Percentiles rank a stretch among this genome's conserved stretches.
Evolutionary conservation across 805 yeast species (phyloP).

Genomic region (Metschnikowia reukaufii): DNA sequence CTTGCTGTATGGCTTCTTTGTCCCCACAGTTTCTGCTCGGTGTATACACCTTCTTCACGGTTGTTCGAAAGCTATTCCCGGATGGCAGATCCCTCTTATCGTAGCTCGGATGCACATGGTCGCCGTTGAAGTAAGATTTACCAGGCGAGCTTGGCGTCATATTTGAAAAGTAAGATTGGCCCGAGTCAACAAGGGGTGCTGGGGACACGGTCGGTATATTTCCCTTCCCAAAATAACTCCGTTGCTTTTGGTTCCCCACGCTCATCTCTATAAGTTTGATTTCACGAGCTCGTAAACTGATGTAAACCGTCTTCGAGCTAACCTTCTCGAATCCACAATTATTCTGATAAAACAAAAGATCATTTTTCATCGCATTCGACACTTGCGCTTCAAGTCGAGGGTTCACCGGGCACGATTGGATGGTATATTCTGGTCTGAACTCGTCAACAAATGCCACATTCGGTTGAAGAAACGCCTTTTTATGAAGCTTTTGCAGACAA

Average conservation of each 20-base stretch:
- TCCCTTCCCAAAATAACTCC: constrained; percentile 7
- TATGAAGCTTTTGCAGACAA: constrained; percentile 7
- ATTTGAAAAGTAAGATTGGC: constrained; percentile 1
- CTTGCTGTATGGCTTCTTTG: constrained; percentile 24
- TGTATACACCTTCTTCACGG: constrained; percentile 37
- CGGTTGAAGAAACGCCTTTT: constrained; percentile 25
- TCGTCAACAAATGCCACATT: constrained; percentile 48
- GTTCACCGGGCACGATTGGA: constrained; percentile 56
- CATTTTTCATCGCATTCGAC: constrained; percentile 52
- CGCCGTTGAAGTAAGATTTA: constrained; percentile 12
- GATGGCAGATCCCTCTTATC: constrained; percentile 10
- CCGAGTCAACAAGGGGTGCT: constrained; percentile 1
- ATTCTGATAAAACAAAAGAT: constrained; percentile 44
- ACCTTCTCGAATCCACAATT: constrained; percentile 33
- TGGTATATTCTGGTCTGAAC: constrained; percentile 50
- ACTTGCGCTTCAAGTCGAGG: constrained; percentile 52
- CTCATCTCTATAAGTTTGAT: constrained; percentile 45
- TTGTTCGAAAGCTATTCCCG: constrained; percentile 30
- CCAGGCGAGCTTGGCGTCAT: constrained; percentile 11
- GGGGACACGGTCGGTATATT: constrained; percentile 5
- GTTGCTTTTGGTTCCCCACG: constrained; percentile 20
- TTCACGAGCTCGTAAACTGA: constrained; percentile 46
- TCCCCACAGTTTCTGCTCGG: constrained; percentile 37
- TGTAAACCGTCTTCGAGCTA: constrained; percentile 38
- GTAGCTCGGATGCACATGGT: not conserved